Conservation (phyloP, 352 stramenopile species). For the Phytophthora pistaciae region DNA sequence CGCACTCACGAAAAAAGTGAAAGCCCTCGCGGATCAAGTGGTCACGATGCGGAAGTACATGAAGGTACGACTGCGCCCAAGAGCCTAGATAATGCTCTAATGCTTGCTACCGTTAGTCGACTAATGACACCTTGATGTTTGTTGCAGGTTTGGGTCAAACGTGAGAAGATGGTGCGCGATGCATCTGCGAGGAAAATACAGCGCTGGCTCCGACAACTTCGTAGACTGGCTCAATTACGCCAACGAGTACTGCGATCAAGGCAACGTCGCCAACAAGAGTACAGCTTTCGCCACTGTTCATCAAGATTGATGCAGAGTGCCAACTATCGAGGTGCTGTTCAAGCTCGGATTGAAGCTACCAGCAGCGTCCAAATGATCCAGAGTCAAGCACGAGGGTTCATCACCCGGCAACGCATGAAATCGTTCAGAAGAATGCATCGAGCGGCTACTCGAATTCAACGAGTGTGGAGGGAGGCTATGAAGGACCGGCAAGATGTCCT, state of each 20-base stretch:
- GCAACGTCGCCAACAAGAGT: constrained; percentile 23
- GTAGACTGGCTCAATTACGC: constrained; percentile 9
- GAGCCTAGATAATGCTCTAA: not conserved
- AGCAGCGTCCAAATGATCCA: constrained; percentile 35
- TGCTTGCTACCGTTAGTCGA: not conserved
- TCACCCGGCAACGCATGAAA: constrained; percentile 19
- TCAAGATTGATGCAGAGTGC: constrained; percentile 9
- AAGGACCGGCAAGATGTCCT: constrained; percentile 13
- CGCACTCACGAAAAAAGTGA: constrained; percentile 20
- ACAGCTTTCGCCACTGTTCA: constrained; percentile 38
- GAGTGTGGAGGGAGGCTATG: constrained; percentile 25
- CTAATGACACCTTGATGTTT: constrained; percentile 1
- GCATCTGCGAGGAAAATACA: constrained; percentile 61
- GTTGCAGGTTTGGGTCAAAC: constrained; percentile 67
- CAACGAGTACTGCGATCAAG: constrained; percentile 17
- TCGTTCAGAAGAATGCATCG: constrained; percentile 15
- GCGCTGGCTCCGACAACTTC: constrained; percentile 31
- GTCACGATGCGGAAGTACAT: constrained; percentile 75
- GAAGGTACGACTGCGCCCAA: constrained; percentile 41
- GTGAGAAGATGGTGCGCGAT: constrained; percentile 67
- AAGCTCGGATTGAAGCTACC: constrained; percentile 11
- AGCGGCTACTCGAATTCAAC: constrained; percentile 34
- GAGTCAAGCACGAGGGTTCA: constrained; percentile 31
- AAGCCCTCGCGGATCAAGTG: constrained; percentile 56
- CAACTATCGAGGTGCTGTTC: constrained; percentile 2